Percentiles rank a stretch among this genome's conserved stretches.
Evolutionary conservation across 2,329 filamentous ascomycete species (phyloP).

Genomic region (Stagonosporopsis vannaccii): DNA sequence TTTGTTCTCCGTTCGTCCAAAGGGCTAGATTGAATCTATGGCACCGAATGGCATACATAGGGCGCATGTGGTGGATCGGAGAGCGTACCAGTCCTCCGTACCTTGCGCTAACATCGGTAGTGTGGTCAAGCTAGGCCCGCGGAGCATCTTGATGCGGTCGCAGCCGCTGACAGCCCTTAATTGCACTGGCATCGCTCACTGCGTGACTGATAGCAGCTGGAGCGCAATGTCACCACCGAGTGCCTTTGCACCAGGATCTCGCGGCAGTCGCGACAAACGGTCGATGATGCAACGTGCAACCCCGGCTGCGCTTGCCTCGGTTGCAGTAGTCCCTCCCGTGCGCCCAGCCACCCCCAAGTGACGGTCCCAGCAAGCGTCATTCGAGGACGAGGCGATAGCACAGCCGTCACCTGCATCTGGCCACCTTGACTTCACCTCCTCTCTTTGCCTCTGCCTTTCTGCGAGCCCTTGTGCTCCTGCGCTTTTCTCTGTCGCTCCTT

Average conservation of each 20-base stretch:
- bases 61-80: conserved; percentile 20
- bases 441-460: conserved; percentile 3
- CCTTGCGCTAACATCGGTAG: conserved; percentile 6
- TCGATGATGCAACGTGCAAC: conserved; percentile 8
- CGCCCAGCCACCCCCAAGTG: conserved; percentile 14
- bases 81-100: neutral
- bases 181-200: neutral
- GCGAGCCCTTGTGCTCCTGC: conserved; percentile 3
- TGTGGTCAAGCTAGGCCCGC: neutral
- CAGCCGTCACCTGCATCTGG: conserved; percentile 16
- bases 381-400: conserved; percentile 19
- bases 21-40: conserved; percentile 1
- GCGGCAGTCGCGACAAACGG: neutral
- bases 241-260: neutral
- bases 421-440: conserved; percentile 14
- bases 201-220: neutral
- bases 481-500: conserved; percentile 5
- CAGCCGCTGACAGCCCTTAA: neutral
- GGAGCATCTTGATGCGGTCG: conserved; percentile 1
- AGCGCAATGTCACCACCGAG: neutral
- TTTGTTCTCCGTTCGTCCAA: conserved; percentile 6
- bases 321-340: conserved; percentile 11
- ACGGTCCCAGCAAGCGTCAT: conserved; percentile 20
- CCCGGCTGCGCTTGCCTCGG: conserved; percentile 19
- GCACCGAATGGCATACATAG: conserved; percentile 25